Conservation (phyloP, 2,329 filamentous ascomycete genomes). For the Cytospora leucostoma region DNA sequence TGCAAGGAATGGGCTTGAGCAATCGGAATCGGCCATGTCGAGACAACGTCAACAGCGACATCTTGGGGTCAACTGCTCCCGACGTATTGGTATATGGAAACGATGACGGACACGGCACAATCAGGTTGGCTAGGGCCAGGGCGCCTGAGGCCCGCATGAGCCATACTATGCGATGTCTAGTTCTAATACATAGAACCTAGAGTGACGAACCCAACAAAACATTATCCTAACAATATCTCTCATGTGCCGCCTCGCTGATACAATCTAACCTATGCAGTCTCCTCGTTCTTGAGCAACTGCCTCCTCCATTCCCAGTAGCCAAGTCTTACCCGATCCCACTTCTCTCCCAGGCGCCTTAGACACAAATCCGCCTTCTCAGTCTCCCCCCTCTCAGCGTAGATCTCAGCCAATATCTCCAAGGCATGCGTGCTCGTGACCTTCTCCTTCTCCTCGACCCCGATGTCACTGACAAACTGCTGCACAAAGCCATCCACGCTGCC, state of each 20-base stretch:
- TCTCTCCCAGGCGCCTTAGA: conserved; percentile 72
- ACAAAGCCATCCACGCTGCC: conserved; percentile 50
- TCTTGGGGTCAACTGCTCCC: not conserved
- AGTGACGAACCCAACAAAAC: not conserved
- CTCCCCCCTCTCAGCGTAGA: conserved; percentile 59
- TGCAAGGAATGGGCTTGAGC: not conserved
- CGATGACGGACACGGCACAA: not conserved
- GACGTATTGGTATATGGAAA: not conserved
- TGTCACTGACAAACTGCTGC: conserved; percentile 50
- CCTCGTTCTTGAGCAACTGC: conserved; percentile 40
- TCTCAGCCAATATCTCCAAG: conserved; percentile 72
- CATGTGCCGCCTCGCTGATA: not conserved
- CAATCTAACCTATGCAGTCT: conserved; percentile 5
- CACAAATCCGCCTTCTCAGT: conserved; percentile 67
- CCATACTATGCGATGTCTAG: not conserved
- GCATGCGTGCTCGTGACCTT: conserved; percentile 64
- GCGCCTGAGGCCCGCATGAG: not conserved
- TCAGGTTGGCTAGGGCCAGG: not conserved
- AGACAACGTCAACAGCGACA: not conserved
- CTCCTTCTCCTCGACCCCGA: conserved; percentile 48
- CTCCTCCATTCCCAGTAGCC: conserved; percentile 90
- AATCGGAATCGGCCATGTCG: not conserved
- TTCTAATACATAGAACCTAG: not conserved
- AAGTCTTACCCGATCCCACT: conserved; percentile 86
- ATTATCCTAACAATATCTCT: not conserved